Base-by-base conservation (phyloP, 225 moss, liverwort and hornwort species). In the Bryum argenteum region DNA sequence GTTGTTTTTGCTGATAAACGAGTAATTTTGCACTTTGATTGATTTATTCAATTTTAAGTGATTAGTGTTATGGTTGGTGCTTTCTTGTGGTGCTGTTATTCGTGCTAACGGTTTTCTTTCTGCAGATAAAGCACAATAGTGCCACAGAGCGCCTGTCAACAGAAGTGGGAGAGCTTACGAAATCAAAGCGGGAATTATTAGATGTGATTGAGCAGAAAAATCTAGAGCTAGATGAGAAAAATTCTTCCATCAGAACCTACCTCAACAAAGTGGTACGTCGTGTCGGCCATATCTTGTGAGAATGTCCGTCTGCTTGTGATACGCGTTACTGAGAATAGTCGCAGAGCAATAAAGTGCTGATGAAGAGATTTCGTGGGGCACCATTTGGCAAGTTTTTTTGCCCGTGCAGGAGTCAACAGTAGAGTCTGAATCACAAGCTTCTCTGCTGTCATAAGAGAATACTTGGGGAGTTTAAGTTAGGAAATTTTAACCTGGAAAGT, bases 91-190 rank as follows among this genome's bases (percentile, higher is more conserved):
- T 65, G 48, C 26, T 61, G 40, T 22, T 11, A 16, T 52, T 28
- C 24, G 6, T n/a, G 41, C 61, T 69, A 50, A 65, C 19, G 43
- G 10, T 63, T 45, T 39, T 63, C 56, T 24, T n/a, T 14, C 61
- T 48, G 78, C 89, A 96, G 96, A 98, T 98, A 74, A 94, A 89
- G 71, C 94, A 94, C 71, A 71, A 84, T 54, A 88, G 92, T 81
- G 86, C 90, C 21, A 76, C 87, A 57, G 95, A 95, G 72, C 88
- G 92, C 50, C 38, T 92, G 16, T 85, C 89, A 9, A 84, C 83
- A 56, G 90, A 95, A 84, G 83, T 90, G 42, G 87, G 83, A 67
- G 95, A 95, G 80, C 85, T 92, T 13, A 66, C 77, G 17, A 95
- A 95, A 72, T 70, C 86, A 1, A 92, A 86, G 60, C 81, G 90